Conservation (phyloP, 371 early-diverging fungal genomes). For the Mortierella sp. region DNA sequence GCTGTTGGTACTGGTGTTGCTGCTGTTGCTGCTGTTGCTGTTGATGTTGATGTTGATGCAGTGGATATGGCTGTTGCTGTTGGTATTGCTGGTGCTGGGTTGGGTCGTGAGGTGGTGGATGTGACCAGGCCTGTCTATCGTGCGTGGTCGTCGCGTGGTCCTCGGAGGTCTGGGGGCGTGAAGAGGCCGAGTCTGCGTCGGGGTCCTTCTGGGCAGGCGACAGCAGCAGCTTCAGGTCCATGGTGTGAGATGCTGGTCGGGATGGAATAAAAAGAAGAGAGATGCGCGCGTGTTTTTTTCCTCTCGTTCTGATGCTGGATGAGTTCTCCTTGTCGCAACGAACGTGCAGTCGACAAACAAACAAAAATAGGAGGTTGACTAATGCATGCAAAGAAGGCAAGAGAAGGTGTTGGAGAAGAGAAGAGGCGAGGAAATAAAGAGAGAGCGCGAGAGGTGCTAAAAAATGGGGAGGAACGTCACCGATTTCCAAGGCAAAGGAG, state of each 20-base stretch:
- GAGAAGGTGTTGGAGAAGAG: background rate
- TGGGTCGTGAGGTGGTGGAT: conserved; percentile 29
- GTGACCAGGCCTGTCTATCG: conserved; percentile 25
- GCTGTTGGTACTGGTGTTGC: conserved; percentile 14
- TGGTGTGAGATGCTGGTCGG: background rate
- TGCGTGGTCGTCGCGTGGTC: conserved; percentile 45
- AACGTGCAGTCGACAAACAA: background rate
- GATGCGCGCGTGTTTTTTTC: conserved; percentile 6
- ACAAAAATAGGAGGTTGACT: conserved; percentile 8
- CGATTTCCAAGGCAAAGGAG: background rate
- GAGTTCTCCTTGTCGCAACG: conserved; percentile 1
- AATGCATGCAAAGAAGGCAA: conserved; percentile 7
- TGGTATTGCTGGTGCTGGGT: conserved; percentile 24
- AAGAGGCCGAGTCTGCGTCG: conserved; percentile 29
- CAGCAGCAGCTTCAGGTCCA: conserved; percentile 56
- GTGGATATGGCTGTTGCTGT: conserved; percentile 20
- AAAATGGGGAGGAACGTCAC: conserved; percentile 1
- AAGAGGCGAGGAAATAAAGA: background rate
- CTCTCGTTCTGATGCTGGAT: background rate
- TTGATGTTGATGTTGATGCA: conserved; percentile 3
- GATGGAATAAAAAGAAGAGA: background rate
- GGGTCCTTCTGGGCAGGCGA: conserved; percentile 55
- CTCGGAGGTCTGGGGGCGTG: conserved; percentile 27
- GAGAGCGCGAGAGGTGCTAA: background rate
- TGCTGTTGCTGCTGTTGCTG: background rate